Evolutionary conservation across 176 grass and related monocot species (phyloP).

Genomic region (Eleusine indica): DNA sequence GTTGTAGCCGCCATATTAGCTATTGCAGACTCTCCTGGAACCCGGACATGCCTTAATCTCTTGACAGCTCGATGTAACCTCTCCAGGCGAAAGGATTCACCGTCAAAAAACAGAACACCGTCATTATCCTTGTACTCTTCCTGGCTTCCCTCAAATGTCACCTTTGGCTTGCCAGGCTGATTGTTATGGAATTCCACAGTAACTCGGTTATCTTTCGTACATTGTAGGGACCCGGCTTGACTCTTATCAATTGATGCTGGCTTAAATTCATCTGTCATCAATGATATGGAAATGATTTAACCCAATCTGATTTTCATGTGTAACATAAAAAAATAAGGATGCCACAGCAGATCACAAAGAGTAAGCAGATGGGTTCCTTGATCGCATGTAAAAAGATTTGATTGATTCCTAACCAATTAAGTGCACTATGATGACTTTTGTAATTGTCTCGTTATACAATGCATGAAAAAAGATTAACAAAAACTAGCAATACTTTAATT

Average conservation of each 20-base stretch:
- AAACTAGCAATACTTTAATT: not conserved
- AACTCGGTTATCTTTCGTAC: constrained; percentile 88
- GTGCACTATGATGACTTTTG: constrained; percentile 2
- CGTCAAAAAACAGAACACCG: constrained; percentile 93
- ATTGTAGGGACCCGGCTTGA: constrained; percentile 83
- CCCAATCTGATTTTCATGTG: not conserved
- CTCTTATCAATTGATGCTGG: constrained; percentile 98
- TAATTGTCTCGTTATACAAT: not conserved
- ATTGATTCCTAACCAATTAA: constrained; percentile 24
- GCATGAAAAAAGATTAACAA: not conserved
- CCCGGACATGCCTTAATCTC: constrained; percentile 82
- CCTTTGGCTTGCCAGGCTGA: constrained; percentile 85
- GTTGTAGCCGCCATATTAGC: constrained; percentile 46
- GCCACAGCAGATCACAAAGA: constrained; percentile 4
- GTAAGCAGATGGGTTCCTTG: constrained; percentile 3
- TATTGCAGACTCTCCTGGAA: constrained; percentile 75
- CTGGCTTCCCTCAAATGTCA: constrained; percentile 90
- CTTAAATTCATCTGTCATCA: constrained; percentile 92
- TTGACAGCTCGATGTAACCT: constrained; percentile 89
- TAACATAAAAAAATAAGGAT: constrained; percentile 24
- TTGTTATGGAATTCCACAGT: constrained; percentile 98
- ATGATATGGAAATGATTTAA: constrained; percentile 28
- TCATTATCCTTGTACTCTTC: constrained; percentile 97
- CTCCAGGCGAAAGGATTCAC: constrained; percentile 79
- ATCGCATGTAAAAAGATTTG: constrained; percentile 17